Conservation (phyloP, 2,329 filamentous ascomycete species). For the Atkinsonella hypoxylon region DNA sequence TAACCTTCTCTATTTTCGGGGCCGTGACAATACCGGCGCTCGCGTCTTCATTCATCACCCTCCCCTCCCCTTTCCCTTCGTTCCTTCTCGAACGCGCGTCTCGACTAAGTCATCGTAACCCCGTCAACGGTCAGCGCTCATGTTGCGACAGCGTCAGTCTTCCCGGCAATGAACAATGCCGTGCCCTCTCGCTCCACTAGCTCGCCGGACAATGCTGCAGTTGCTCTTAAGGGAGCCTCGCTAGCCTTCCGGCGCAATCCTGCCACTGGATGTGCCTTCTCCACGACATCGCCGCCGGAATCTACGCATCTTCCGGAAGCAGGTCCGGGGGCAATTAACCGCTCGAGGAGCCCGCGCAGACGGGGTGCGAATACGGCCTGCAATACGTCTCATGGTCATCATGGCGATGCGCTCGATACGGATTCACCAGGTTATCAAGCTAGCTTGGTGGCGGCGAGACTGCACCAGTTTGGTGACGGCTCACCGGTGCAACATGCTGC, state of each 20-base stretch:
- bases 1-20: neutral
- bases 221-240: conserved; percentile 40
- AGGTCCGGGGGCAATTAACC: conserved; percentile 27
- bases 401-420: conserved; percentile 7
- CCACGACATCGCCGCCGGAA: conserved; percentile 8
- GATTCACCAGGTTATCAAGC: neutral
- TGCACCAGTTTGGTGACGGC: conserved; percentile 14
- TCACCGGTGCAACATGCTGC: neutral
- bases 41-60: neutral
- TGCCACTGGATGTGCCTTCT: neutral
- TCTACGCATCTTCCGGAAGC: conserved; percentile 5
- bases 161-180: conserved; percentile 24
- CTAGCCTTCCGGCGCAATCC: conserved; percentile 36
- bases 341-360: neutral
- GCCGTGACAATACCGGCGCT: neutral
- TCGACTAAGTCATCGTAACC: neutral
- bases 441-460: conserved; percentile 11
- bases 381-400: neutral
- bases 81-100: neutral
- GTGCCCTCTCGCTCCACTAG: conserved; percentile 16
- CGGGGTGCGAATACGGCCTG: neutral
- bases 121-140: conserved; percentile 3
- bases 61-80: too few relatives aligned
- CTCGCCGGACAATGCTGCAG: conserved; percentile 25
- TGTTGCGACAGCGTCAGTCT: conserved; percentile 7